Base-by-base conservation (phyloP, 768 basidiomycete species). In the Amanita polypyramis region DNA sequence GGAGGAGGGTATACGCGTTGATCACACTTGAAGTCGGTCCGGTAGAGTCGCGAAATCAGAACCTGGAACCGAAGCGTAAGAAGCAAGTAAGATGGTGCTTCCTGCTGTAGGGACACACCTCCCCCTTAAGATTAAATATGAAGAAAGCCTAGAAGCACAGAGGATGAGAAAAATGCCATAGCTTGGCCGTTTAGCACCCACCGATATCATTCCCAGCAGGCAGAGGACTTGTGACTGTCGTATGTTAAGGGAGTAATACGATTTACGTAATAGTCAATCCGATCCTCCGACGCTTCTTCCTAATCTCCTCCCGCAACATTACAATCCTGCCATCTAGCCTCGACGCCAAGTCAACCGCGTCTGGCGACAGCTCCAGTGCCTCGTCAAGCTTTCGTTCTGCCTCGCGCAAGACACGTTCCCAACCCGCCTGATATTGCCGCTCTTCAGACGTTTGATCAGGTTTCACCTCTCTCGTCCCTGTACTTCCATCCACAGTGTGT, bases 51-150 rank as follows among this genome's bases (percentile, higher is more conserved):
- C 38, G 94, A 96, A 61, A 98, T 99, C 57, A 99, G 76, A 57
- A 98, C 89, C 91, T 94, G 17, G 11, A 12, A 30, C 4, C 15
- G 17, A 1, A 1, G 19, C 11, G 23, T 38, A 3, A 58, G 41
- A 30, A 32, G 11, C 9, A 36, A 32, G 11, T 5, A 36, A 32
- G 15, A 9, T 33, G 23, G 21, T 40, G 47, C 19, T 53, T 41
- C 20, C 36, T 29, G 20, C 34, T 25, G 19, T 41, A 40, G 45
- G 32, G 41, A 60, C 77, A 34, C 48, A 93, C 95, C 79, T 98
- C 96, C 65, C 96, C 96, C 66, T 98, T 97, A 66, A 94, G 92
- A 62, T 97, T 99, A 75, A 97, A 96, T 50, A 97, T 91, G 67
- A 98, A 97, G 79, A 97, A 97, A 41, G 89, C 94, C 94, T 97